Conservation (phyloP, 495 filamentous ascomycete species). For the Hyaloscypha finlandica region DNA sequence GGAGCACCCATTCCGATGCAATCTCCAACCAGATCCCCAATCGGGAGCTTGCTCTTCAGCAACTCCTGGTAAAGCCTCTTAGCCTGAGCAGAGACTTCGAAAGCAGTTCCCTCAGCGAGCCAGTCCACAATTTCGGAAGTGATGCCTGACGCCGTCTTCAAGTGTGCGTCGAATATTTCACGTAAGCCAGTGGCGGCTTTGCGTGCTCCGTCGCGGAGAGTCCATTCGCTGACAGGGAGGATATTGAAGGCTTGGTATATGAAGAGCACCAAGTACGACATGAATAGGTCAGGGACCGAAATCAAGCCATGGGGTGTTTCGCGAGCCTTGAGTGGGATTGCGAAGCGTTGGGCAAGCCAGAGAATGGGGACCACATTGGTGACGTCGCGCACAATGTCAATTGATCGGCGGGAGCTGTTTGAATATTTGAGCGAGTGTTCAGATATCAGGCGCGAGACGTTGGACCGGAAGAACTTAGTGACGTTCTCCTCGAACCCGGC, state of each 20-base stretch:
- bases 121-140: constrained; percentile 54
- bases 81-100: constrained; percentile 41
- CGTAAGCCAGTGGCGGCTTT: constrained; percentile 60
- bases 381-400: constrained; percentile 46
- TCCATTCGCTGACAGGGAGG: constrained; percentile 55
- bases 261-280: constrained; percentile 70
- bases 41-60: constrained; percentile 60
- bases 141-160: constrained; percentile 59
- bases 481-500: constrained; percentile 41
- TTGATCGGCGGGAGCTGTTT: constrained; percentile 30
- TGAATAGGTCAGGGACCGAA: constrained; percentile 76
- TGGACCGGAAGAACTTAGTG: constrained; percentile 36
- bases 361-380: constrained; percentile 69
- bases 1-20: constrained; percentile 52
- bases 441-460: constrained; percentile 39
- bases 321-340: constrained; percentile 70
- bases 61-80: constrained; percentile 57
- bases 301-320: constrained; percentile 68
- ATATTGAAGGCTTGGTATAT: constrained; percentile 50
- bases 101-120: constrained; percentile 35
- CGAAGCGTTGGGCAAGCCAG: constrained; percentile 72
- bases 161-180: constrained; percentile 39
- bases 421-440: constrained; percentile 39
- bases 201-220: constrained; percentile 61
- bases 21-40: constrained; percentile 53